Percentiles rank a stretch among this genome's conserved stretches.
phyloP scores from a whole-genome alignment of 768 basidiomycete genomes.

The Lactarius trivialis region DNA sequence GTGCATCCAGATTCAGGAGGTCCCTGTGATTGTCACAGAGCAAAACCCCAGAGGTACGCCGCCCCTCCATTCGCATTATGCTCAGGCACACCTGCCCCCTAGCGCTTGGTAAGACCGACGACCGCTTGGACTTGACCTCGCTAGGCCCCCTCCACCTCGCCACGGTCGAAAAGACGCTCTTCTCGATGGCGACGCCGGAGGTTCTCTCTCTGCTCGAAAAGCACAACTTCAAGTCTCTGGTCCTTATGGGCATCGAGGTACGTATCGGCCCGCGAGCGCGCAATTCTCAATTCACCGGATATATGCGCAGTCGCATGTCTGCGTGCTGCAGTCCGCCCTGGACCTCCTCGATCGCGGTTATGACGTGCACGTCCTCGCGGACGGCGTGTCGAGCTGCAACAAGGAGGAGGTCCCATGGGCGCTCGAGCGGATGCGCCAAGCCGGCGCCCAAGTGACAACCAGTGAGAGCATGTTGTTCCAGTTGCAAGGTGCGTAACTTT shows the following conservation, averaged over 20 bases:
- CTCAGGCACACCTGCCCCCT: conserved; percentile 51
- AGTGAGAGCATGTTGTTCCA: conserved; percentile 80
- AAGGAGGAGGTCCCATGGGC: conserved; percentile 74
- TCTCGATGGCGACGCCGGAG: conserved; percentile 79
- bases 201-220: conserved; percentile 46
- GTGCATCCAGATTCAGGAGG: conserved; percentile 46
- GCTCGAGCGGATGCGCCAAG: conserved; percentile 56
- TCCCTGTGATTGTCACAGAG: conserved; percentile 75
- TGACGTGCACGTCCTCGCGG: conserved; percentile 67
- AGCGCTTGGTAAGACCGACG: conserved; percentile 31
- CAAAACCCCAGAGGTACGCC: conserved; percentile 70
- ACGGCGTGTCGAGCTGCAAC: conserved; percentile 81
- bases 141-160: conserved; percentile 54
- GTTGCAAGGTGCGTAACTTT: conserved; percentile 50
- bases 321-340: conserved; percentile 77
- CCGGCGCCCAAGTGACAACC: conserved; percentile 72
- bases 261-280: conserved; percentile 23
- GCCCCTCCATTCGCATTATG: too few species aligned
- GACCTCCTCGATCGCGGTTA: conserved; percentile 49
- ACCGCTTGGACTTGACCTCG: conserved; percentile 21
- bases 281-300: neutral
- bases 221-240: conserved; percentile 48
- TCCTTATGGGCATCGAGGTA: conserved; percentile 88
- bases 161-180: conserved; percentile 68
- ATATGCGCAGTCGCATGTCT: conserved; percentile 70